phyloP scores from a whole-genome alignment of 305 asterid species.

The Fraxinus greggii region DNA sequence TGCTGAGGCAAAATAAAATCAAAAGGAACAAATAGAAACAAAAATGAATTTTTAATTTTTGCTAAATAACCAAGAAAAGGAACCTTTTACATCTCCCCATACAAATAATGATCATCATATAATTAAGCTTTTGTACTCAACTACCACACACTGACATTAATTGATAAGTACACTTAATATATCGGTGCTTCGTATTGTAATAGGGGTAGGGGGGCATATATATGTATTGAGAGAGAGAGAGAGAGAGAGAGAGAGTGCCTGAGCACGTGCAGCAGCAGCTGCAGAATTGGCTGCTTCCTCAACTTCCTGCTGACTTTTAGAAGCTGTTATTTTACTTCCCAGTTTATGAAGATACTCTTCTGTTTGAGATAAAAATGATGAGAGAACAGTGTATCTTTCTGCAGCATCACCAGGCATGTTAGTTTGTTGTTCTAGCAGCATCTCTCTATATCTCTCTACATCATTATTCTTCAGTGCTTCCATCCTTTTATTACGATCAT shows the following conservation, averaged over 20 bases:
- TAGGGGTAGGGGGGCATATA: background rate
- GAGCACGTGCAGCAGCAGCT: constrained; percentile 88
- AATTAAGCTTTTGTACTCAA: background rate
- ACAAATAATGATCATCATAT: background rate
- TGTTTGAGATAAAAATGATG: constrained; percentile 89
- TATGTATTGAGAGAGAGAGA: background rate
- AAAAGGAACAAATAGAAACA: background rate
- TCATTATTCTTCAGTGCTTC: constrained; percentile 98
- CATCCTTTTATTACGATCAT: constrained; percentile 89
- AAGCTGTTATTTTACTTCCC: constrained; percentile 91
- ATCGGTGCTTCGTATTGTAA: background rate
- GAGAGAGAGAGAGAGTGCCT: constrained; percentile 44
- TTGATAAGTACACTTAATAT: background rate
- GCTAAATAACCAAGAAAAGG: background rate
- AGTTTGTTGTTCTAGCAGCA: constrained; percentile 95
- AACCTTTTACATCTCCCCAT: background rate
- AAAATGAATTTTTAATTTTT: background rate
- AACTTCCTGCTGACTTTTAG: constrained; percentile 96
- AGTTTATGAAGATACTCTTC: constrained; percentile 91
- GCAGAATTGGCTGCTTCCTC: constrained; percentile 94
- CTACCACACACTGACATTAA: background rate
- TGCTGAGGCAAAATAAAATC: background rate
- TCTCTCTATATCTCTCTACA: constrained; percentile 96
- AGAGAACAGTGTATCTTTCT: constrained; percentile 94
- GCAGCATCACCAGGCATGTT: constrained; percentile 86